phyloP scores from a whole-genome alignment of 2,329 filamentous ascomycete genomes.

The Fusarium continuum region DNA sequence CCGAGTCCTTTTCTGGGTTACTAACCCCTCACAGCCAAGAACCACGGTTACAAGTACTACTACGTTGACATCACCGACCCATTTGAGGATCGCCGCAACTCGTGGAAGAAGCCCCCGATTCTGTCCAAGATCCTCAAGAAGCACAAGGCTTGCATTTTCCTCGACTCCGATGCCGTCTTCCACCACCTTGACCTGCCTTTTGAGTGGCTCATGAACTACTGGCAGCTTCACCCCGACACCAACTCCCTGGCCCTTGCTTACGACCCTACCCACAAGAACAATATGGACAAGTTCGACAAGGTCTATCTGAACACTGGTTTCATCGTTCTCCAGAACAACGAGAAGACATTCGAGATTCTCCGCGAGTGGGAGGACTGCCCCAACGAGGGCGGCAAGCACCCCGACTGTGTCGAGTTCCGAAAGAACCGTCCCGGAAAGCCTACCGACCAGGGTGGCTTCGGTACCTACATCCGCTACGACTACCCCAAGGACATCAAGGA shows the following conservation, averaged over 20 bases:
- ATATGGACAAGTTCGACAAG: constrained; percentile 53
- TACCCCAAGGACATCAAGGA: constrained; percentile 52
- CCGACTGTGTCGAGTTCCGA: constrained; percentile 52
- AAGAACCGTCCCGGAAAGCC: constrained; percentile 49
- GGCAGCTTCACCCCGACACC: constrained; percentile 51
- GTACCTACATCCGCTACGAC: constrained; percentile 55
- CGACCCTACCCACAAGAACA: constrained; percentile 51
- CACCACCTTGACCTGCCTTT: constrained; percentile 55
- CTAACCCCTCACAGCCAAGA: constrained; percentile 49
- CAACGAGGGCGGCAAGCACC: constrained; percentile 50
- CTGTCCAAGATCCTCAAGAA: constrained; percentile 54
- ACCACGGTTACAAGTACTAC: constrained; percentile 60
- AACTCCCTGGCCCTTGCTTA: constrained; percentile 55
- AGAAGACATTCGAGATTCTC: constrained; percentile 58
- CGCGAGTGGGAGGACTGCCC: constrained; percentile 58
- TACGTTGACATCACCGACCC: constrained; percentile 51
- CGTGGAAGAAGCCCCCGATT: constrained; percentile 57
- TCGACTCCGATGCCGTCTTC: constrained; percentile 58
- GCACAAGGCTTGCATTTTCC: constrained; percentile 55
- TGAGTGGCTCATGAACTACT: constrained; percentile 60
- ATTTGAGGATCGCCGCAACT: constrained; percentile 54
- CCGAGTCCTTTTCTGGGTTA: not conserved
- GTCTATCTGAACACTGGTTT: constrained; percentile 62
- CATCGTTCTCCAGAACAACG: constrained; percentile 62
- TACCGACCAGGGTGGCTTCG: constrained; percentile 57